These are phyloP conservation scores for Cyclotella baltica DNA, from an alignment of 108 stramenopile genomes.

Conservation along the genomic window DNA sequence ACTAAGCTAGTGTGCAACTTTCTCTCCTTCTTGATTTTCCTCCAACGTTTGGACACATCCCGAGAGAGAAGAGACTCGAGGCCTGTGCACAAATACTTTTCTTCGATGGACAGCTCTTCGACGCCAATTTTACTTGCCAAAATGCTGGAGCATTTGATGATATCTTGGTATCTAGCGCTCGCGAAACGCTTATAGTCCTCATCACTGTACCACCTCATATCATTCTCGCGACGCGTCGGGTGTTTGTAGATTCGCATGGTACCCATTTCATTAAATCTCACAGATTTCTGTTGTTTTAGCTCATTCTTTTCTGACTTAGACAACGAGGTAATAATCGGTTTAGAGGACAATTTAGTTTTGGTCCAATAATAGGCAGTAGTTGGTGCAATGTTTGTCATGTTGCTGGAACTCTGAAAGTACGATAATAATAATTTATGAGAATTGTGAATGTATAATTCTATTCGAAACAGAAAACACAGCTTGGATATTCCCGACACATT, in stretches of 20 bases:
- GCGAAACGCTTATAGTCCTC: background rate
- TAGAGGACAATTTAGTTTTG: too few species aligned
- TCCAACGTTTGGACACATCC: background rate
- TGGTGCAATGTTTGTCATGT: too few species aligned
- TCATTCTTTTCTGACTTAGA: too few species aligned
- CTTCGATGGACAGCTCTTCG: background rate
- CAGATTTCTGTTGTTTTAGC: background rate
- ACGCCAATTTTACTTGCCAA: background rate
- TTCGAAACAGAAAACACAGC: too few species aligned
- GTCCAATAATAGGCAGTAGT: too few species aligned
- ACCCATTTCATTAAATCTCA: background rate
- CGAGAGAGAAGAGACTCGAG: background rate
- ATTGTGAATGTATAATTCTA: too few species aligned
- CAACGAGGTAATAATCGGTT: too few species aligned
- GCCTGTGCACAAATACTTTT: background rate
- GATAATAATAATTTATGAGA: too few species aligned
- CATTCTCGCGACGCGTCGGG: background rate
- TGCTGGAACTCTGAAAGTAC: too few species aligned
- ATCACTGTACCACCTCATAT: background rate
- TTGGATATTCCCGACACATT: too few species aligned
- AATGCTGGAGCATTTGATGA: background rate
- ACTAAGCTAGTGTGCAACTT: background rate
- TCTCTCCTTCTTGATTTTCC: background rate
- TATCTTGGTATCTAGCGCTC: background rate
- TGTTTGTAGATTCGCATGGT: background rate